These are phyloP conservation scores for Saturnispora hagleri DNA, from an alignment of 805 yeast genomes.

Conservation along the genomic window DNA sequence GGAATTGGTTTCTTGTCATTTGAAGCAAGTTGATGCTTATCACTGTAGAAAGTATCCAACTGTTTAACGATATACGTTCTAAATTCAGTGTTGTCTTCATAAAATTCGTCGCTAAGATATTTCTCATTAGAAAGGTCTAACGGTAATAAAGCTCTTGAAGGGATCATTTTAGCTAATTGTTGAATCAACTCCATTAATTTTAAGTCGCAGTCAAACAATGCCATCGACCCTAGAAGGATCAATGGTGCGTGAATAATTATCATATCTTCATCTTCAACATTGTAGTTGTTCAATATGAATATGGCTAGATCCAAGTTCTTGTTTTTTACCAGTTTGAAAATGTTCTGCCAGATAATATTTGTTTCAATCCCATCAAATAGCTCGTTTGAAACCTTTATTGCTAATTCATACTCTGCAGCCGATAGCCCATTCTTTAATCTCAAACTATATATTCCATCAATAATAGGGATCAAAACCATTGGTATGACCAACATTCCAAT, in stretches of 20 bases:
- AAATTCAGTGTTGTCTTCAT: slow-evolving; percentile 12
- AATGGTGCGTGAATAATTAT: slow-evolving; percentile 66
- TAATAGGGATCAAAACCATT: slow-evolving; percentile 52
- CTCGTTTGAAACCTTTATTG: slow-evolving; percentile 49
- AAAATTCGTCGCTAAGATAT: slow-evolving; percentile 5
- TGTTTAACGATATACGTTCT: slow-evolving; percentile 8
- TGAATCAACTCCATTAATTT: slow-evolving; percentile 35
- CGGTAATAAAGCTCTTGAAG: slow-evolving; percentile 55
- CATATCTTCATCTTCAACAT: slow-evolving; percentile 85
- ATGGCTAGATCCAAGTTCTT: slow-evolving; percentile 40
- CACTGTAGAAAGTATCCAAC: slow-evolving; percentile 15
- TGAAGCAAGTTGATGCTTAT: not conserved
- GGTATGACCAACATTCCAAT: slow-evolving; percentile 73
- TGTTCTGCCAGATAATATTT: slow-evolving; percentile 61
- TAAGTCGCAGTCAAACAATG: slow-evolving; percentile 27
- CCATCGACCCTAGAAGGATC: slow-evolving; percentile 35
- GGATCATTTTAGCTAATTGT: slow-evolving; percentile 43
- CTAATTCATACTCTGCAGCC: slow-evolving; percentile 30
- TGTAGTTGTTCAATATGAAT: slow-evolving; percentile 56
- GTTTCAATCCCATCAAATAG: slow-evolving; percentile 88
- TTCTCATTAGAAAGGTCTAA: slow-evolving; percentile 32
- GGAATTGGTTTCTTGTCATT: slow-evolving; percentile 29
- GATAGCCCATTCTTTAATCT: slow-evolving; percentile 15
- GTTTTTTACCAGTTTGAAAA: slow-evolving; percentile 35
- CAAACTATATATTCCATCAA: slow-evolving; percentile 35